Conservation (phyloP, 805 yeast species). For the Phaffomyces opuntiae region DNA sequence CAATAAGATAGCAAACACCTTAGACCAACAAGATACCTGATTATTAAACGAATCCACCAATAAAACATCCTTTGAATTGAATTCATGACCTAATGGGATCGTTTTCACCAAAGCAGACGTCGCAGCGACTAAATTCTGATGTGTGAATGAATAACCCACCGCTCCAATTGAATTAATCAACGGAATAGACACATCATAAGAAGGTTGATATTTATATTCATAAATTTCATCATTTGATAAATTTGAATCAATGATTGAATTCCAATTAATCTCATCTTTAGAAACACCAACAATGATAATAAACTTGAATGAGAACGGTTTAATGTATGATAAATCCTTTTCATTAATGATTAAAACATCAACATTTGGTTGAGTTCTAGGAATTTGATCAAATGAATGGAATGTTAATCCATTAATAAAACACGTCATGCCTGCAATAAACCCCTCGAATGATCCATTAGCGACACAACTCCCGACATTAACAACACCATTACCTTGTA, state of each 20-base stretch:
- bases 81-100: constrained; percentile 31
- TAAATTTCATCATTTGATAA: constrained; percentile 6
- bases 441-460: constrained; percentile 27
- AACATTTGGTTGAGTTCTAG: constrained; percentile 21
- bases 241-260: constrained; percentile 11
- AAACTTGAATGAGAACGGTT: constrained; percentile 24
- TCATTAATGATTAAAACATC: constrained; percentile 28
- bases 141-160: constrained; percentile 35
- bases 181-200: constrained; percentile 23
- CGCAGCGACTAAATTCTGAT: constrained; percentile 45
- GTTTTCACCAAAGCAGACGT: constrained; percentile 40
- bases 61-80: constrained; percentile 25
- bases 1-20: constrained; percentile 26
- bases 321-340: constrained; percentile 14
- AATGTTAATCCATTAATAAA: constrained; percentile 35
- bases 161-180: constrained; percentile 29
- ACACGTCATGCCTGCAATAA: constrained; percentile 36
- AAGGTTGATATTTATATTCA: constrained; percentile 25
- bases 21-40: constrained; percentile 38
- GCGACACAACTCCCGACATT: constrained; percentile 25
- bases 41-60: constrained; percentile 22
- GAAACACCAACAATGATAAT: constrained; percentile 30
- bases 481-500: constrained; percentile 11
- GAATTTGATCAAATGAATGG: constrained; percentile 31
- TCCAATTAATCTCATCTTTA: constrained; percentile 17